These are phyloP conservation scores for Ophiobolus disseminans DNA, from an alignment of 2,329 filamentous ascomycete species.

Conservation along the genomic window DNA sequence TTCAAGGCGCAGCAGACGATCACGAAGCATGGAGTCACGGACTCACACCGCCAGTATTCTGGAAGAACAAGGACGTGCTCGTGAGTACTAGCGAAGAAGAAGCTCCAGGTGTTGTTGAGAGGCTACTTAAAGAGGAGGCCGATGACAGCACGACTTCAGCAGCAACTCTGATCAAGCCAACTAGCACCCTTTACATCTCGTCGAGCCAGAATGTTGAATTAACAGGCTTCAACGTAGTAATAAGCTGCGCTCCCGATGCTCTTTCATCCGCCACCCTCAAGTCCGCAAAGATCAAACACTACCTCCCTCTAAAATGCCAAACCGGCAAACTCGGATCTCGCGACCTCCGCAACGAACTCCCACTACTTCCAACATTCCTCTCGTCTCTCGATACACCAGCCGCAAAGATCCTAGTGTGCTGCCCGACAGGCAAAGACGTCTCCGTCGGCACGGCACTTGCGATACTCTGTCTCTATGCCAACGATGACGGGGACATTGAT, in stretches of 20 bases:
- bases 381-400: slow-evolving; percentile 3
- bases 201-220: slow-evolving; percentile 48
- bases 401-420: slow-evolving; percentile 61
- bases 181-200: slow-evolving; percentile 50
- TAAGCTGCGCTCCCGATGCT: slow-evolving; percentile 55
- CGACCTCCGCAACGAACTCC: slow-evolving; percentile 76
- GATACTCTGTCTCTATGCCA: slow-evolving; percentile 75
- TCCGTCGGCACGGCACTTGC: slow-evolving; percentile 80
- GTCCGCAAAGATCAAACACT: slow-evolving; percentile 48
- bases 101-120: slow-evolving; percentile 59
- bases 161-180: slow-evolving; percentile 53
- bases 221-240: slow-evolving; percentile 48
- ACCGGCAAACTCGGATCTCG: slow-evolving; percentile 80
- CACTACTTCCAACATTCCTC: slow-evolving; percentile 66
- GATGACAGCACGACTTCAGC: slow-evolving; percentile 11
- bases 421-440: slow-evolving; percentile 79
- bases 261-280: slow-evolving; percentile 24
- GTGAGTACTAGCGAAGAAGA: slow-evolving; percentile 71
- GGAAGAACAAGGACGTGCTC: slow-evolving; percentile 69
- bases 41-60: slow-evolving; percentile 80
- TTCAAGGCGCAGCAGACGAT: slow-evolving; percentile 95
- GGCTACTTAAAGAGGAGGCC: slow-evolving; percentile 44
- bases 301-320: slow-evolving; percentile 69
- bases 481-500: slow-evolving; percentile 62
- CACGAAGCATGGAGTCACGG: slow-evolving; percentile 90